A percentile compares a stretch with the other conserved stretches of the same genome.
Conservation (phyloP, 352 stramenopile genomes). For the Globisporangium yorkense region DNA sequence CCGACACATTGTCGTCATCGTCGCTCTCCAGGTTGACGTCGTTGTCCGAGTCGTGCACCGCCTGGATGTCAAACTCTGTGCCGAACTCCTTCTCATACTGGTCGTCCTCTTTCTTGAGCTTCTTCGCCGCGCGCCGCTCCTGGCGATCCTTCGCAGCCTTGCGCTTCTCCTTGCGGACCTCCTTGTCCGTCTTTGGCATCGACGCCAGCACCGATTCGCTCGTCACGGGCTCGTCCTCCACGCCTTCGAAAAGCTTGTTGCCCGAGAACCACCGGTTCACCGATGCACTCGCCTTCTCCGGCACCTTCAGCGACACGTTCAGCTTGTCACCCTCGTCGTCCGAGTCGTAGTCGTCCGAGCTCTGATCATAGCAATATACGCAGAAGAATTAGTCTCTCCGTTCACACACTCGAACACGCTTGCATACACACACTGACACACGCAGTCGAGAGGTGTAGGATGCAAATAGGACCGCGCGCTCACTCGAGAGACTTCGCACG, state of each 20-base stretch:
- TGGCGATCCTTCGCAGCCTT: conserved; percentile 92
- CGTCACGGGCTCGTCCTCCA: conserved; percentile 55
- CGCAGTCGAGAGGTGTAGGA: conserved; percentile 41
- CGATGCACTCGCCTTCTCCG: conserved; percentile 67
- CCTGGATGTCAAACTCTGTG: conserved; percentile 60
- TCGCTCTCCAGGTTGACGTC: conserved; percentile 26
- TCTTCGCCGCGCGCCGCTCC: conserved; percentile 78
- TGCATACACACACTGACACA: background rate
- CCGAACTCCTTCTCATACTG: conserved; percentile 80
- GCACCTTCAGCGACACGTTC: conserved; percentile 66
- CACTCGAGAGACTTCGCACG: conserved; percentile 23
- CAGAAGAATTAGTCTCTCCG: background rate
- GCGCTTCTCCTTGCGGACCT: conserved; percentile 96
- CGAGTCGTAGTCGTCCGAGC: conserved; percentile 62
- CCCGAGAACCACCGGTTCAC: conserved; percentile 81
- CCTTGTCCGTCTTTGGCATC: conserved; percentile 98
- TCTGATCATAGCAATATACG: conserved; percentile 27
- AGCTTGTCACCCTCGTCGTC: conserved; percentile 56
- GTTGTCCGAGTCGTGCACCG: conserved; percentile 27
- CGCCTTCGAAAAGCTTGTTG: conserved; percentile 78
- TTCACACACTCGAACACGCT: background rate
- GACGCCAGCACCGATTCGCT: conserved; percentile 30
- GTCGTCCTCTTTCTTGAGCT: conserved; percentile 79
- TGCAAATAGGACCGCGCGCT: conserved; percentile 65
- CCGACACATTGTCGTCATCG: conserved; percentile 53